Conservation (phyloP, 805 yeast genomes). For the Candida rishiriensis region DNA sequence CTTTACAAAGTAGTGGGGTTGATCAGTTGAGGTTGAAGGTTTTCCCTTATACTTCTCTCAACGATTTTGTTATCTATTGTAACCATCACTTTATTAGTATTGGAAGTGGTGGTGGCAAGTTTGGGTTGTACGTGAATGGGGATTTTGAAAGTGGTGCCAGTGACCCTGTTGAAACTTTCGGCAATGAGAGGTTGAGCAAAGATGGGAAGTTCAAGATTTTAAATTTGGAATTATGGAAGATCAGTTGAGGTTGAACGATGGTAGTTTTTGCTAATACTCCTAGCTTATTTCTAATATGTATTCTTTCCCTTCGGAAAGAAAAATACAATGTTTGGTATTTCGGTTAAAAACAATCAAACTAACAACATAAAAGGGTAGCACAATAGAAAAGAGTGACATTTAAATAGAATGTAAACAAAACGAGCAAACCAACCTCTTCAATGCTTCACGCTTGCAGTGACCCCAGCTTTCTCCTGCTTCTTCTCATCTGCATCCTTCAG, state of each 20-base stretch:
- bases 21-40: conserved; percentile 59
- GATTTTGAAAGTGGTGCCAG: conserved; percentile 73
- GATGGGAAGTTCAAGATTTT: conserved; percentile 63
- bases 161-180: conserved; percentile 77
- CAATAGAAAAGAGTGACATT: background rate
- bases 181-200: conserved; percentile 65
- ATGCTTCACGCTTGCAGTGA: too few species aligned
- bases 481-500: too few species aligned
- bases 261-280: background rate
- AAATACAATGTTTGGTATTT: background rate
- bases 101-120: conserved; percentile 91
- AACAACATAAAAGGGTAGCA: background rate
- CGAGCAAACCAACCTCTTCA: too few species aligned
- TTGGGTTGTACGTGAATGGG: conserved; percentile 85
- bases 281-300: too few species aligned
- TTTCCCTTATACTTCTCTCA: conserved; percentile 81
- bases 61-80: conserved; percentile 82
- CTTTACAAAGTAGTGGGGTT: conserved; percentile 9
- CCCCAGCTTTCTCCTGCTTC: too few species aligned
- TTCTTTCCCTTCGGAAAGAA: background rate
- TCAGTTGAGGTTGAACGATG: conserved; percentile 29
- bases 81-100: conserved; percentile 72
- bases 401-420: background rate
- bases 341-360: background rate
- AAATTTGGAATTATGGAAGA: conserved; percentile 83